Evolutionary conservation across 176 grass and related monocot species (phyloP).

Genomic region (Triticum urartu): DNA sequence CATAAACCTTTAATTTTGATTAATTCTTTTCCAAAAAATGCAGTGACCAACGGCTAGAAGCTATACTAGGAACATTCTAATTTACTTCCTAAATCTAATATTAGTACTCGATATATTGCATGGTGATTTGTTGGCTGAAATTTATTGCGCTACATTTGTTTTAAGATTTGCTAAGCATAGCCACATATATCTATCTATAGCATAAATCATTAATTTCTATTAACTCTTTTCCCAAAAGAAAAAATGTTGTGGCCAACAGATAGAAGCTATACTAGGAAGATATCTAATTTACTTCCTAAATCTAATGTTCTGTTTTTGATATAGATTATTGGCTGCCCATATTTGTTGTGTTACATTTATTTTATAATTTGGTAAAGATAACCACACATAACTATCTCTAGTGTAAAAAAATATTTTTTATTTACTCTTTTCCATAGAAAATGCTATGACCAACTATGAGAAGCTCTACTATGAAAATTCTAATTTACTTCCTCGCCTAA

Average conservation of each 20-base stretch:
- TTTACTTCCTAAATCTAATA: neutral
- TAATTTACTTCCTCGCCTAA: neutral
- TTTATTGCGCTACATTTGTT: neutral
- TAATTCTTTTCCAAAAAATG: neutral
- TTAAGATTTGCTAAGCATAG: neutral
- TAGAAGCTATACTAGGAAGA: neutral
- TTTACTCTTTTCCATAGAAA: too few species aligned
- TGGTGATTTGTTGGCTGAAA: neutral
- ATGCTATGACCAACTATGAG: too few species aligned
- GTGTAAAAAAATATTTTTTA: too few species aligned
- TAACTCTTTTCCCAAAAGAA: neutral
- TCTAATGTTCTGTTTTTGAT: too few species aligned
- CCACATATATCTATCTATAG: too few species aligned
- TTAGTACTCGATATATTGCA: too few species aligned
- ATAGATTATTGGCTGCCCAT: neutral
- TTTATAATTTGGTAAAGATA: neutral
- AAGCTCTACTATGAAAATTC: neutral
- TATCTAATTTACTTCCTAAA: neutral
- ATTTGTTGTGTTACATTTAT: neutral
- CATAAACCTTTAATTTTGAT: neutral
- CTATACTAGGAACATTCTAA: neutral
- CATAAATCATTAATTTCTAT: too few species aligned
- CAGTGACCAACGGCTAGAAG: neutral
- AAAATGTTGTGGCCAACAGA: neutral
- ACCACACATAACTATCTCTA: neutral